Evolutionary conservation across 1,284 basidiomycete species (phyloP), one percentile per base, ranked within the genome.

Genomic region (Moesziomyces aphidis): DNA sequence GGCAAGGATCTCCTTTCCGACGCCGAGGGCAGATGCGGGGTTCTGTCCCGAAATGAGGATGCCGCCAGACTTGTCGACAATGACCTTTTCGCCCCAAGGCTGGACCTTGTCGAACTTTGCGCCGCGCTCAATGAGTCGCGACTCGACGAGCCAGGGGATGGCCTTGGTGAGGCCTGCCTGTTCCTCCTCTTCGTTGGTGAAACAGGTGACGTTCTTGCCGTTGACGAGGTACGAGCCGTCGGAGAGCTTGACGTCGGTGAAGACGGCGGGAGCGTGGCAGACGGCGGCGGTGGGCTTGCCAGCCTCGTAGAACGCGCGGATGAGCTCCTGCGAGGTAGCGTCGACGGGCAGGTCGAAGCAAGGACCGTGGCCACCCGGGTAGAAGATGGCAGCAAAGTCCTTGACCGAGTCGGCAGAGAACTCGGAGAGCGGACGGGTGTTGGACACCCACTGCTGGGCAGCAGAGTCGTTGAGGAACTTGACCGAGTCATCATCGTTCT

Each of bases 311-410:
- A 81, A 78, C 5, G 46, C 57, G 21, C 48, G 48, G 61, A 80
- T 79, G 24, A 80, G 68, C n/a, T 50, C 59, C 50, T 80, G 59
- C 11, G 68, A 73, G 11, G 68, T 61, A 11, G 58, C 24, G 60
- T 79, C 72, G 42, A 77, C 63, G 47, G 79, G 79, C 13, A 80
- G 73, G 50, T 78, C 79, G 56, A 80, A 79, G 54, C 63, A 66
- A 5, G 75, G 77, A 55, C 85, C 81, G 66, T 86, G 86, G n/a
- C 87, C 92, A 48, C 92, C 92, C 55, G 91, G 88, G 82, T 92
- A 92, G 85, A 92, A 93, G 67, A 94, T 86, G 15, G 90, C 92
- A 59, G 88, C 90, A 79, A 91, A 94, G n/a, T 74, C 75, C 4
- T 26, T 46, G 17, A 60, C 57, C 28, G 60, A 67, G 71, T 91